Conservation (phyloP, 768 basidiomycete species). For the Coprinellus aureogranulatus region DNA sequence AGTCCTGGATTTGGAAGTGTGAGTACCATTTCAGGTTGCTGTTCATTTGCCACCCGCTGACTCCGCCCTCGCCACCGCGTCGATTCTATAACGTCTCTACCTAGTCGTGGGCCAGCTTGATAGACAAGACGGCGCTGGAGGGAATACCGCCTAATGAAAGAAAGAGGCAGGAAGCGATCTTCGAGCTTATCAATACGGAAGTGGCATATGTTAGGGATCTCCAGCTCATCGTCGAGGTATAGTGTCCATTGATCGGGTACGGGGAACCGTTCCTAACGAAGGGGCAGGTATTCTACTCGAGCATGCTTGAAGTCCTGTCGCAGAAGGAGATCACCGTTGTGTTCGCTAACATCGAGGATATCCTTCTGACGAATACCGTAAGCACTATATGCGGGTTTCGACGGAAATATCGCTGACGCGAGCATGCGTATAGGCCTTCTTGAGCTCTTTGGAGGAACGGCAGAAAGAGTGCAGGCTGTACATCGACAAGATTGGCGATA, state of each 20-base stretch:
- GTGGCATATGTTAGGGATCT: conserved; percentile 85
- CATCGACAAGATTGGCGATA: conserved; percentile 83
- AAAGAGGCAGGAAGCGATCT: conserved; percentile 92
- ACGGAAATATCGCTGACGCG: not conserved
- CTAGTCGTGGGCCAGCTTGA: conserved; percentile 90
- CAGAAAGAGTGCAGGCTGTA: conserved; percentile 93
- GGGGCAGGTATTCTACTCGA: conserved; percentile 78
- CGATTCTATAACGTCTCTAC: conserved; percentile 1
- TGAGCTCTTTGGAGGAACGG: conserved; percentile 86
- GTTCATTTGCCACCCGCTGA: not conserved
- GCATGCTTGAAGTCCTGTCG: conserved; percentile 68
- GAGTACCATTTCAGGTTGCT: conserved; percentile 16
- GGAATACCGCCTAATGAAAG: conserved; percentile 78
- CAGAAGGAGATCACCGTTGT: conserved; percentile 76
- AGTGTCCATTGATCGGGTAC: conserved; percentile 12
- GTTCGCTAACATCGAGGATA: conserved; percentile 93
- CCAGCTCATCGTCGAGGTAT: conserved; percentile 87
- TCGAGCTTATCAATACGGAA: conserved; percentile 92
- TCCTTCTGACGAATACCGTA: conserved; percentile 85
- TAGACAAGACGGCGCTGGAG: conserved; percentile 79
- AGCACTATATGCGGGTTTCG: conserved; percentile 23
- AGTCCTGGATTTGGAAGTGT: conserved; percentile 73
- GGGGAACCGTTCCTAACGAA: no score
- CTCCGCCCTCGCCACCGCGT: not conserved
- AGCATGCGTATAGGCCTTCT: conserved; percentile 53